A percentile compares a stretch with the other conserved stretches of the same genome.
phyloP scores from a whole-genome alignment of 305 asterid genomes.

The Fraxinus dipetala region DNA sequence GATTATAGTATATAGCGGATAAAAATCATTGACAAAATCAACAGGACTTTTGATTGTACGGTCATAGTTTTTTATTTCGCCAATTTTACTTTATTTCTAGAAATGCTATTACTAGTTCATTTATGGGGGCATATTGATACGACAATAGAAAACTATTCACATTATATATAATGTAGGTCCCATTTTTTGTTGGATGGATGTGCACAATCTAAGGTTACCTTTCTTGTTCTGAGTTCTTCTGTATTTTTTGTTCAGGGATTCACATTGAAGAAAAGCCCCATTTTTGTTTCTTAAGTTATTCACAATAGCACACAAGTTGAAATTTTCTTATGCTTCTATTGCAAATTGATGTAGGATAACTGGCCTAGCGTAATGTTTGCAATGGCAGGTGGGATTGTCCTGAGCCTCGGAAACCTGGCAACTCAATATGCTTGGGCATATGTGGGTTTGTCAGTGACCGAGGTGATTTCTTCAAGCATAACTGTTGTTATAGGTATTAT shows the following conservation, averaged over 20 bases:
- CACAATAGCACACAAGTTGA: neutral
- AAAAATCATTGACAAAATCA: neutral
- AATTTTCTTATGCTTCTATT: neutral
- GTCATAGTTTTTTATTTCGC: neutral
- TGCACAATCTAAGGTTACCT: neutral
- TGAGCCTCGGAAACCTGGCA: conserved; percentile 78
- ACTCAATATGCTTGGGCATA: conserved; percentile 92
- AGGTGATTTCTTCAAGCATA: conserved; percentile 72
- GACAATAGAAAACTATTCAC: neutral
- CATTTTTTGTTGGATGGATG: neutral
- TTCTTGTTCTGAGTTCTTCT: neutral
- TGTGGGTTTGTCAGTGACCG: conserved; percentile 85
- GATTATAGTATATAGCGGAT: neutral
- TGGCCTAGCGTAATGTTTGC: conserved; percentile 78
- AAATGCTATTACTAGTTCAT: neutral
- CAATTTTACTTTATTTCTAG: neutral
- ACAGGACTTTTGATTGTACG: neutral
- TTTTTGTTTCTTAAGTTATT: neutral
- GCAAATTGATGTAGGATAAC: conserved; percentile 55
- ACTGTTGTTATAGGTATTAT: conserved; percentile 78
- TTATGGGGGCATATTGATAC: neutral
- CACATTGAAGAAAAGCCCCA: neutral
- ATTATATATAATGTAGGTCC: neutral
- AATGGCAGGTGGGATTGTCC: conserved; percentile 82
- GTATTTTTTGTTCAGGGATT: neutral